Percentiles rank a stretch among this genome's conserved stretches.
These are phyloP conservation scores for Botrytis byssoidea DNA, from an alignment of 2,329 filamentous ascomycete genomes.

Conservation along the genomic window DNA sequence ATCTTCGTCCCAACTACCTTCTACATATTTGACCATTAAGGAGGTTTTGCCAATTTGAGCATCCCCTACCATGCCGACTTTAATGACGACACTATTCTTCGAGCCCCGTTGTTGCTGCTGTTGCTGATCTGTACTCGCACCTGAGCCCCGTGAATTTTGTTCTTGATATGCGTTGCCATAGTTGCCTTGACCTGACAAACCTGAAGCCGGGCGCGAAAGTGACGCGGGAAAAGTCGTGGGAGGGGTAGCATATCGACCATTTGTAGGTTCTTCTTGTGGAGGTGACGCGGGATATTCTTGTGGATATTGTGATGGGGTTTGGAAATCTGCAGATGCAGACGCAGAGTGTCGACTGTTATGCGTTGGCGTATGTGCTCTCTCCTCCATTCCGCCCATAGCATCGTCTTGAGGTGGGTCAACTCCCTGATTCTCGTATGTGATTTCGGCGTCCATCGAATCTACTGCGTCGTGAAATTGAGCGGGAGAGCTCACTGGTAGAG, in stretches of 20 bases:
- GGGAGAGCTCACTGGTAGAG: conserved; percentile 49
- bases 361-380: conserved; percentile 37
- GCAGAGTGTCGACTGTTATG: conserved; percentile 35
- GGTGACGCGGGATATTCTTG: conserved; percentile 34
- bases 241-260: conserved; percentile 38
- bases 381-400: conserved; percentile 35
- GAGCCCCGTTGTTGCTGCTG: conserved; percentile 31
- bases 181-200: conserved; percentile 37
- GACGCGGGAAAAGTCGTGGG: conserved; percentile 37
- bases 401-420: conserved; percentile 34
- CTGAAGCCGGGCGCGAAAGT: conserved; percentile 39
- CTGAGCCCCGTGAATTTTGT: conserved; percentile 36
- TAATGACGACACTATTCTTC: conserved; percentile 84
- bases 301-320: conserved; percentile 34
- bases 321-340: conserved; percentile 39
- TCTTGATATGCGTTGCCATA: conserved; percentile 38
- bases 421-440: conserved; percentile 40
- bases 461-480: conserved; percentile 54
- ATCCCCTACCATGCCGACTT: conserved; percentile 99
- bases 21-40: conserved; percentile 99
- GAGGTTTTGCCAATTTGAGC: conserved; percentile 99
- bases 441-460: conserved; percentile 51
- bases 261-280: conserved; percentile 32
- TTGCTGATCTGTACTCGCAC: conserved; percentile 23
- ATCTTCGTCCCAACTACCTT: conserved; percentile 99